Conservation (phyloP, 371 early-diverging fungal genomes). For the Mortierella sp. region DNA sequence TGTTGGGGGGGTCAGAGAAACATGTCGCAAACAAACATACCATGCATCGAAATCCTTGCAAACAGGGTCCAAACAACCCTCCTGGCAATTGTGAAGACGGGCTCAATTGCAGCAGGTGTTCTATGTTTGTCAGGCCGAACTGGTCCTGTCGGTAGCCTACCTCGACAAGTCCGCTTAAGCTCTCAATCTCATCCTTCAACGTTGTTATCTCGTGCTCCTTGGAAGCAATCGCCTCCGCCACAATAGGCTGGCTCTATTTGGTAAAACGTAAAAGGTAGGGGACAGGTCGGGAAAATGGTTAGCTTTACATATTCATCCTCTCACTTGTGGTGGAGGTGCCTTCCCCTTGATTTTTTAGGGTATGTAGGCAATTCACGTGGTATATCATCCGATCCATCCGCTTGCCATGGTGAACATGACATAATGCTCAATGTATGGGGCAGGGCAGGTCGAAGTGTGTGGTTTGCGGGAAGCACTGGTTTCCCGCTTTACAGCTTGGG, state of each 20-base stretch:
- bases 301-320: too few species aligned
- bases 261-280: neutral
- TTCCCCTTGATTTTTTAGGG: slow-evolving; percentile 1
- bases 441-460: too few species aligned
- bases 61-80: neutral
- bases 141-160: slow-evolving; percentile 10
- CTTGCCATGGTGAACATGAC: neutral
- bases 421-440: neutral
- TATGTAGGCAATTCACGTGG: slow-evolving; percentile 20
- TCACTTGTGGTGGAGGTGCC: slow-evolving; percentile 1
- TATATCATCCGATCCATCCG: slow-evolving; percentile 1
- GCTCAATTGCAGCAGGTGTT: neutral
- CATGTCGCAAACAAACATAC: too few species aligned
- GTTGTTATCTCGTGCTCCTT: slow-evolving; percentile 46
- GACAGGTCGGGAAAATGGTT: neutral
- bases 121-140: neutral
- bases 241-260: slow-evolving; percentile 42
- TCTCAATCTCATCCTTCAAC: slow-evolving; percentile 44
- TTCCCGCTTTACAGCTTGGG: slow-evolving; percentile 14
- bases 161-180: slow-evolving; percentile 49
- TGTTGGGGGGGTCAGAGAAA: too few species aligned
- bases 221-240: slow-evolving; percentile 43
- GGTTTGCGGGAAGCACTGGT: neutral
- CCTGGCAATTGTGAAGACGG: neutral
- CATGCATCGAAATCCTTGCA: too few species aligned